Evolutionary conservation across 2,329 filamentous ascomycete species (phyloP), one percentile per base, ranked within the genome.

Genomic region (Claviceps fusiformis): DNA sequence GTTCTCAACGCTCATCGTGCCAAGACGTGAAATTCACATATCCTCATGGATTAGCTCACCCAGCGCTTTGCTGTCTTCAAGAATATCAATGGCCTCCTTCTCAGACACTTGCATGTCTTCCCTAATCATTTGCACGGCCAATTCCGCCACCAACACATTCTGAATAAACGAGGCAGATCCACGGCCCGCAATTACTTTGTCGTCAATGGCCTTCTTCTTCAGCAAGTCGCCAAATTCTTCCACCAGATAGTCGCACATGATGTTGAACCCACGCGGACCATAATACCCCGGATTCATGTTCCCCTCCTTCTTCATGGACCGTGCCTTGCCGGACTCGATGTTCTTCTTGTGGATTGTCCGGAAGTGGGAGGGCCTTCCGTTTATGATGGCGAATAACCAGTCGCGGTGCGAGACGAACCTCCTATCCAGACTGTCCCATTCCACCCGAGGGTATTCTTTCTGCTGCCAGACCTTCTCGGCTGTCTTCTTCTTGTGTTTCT

Each of bases 241-340:
- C 56, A 87, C 81, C 43, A 90, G 78, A 54, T 78, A 79, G 62
- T 88, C 83, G 48, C 82, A 86, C 78, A 95, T 88, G 53, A 79
- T 70, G 51, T 80, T 80, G 53, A 86, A 75, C 1, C 90, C 90
- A 24, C 83, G 79, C 3, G 84, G 79, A 1, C 90, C 90, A 68
- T 95, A 95, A 69, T 95, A 95, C 0, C 90, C 90, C 10, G 87
- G 86, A 3, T 79, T 83, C 35, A 85, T 74, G 55, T 74, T 77
- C 33, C 80, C 71, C 52, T 75, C 81, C 57, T 80, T 77, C 53
- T 80, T 72, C 55, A 87, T 71, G 31, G 78, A 85, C 53, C 80
- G 76, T 35, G 78, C 79, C 63, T 78, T 75, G 13, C 83, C 84
- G 2, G 72, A 68, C 55, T 76, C 75, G 47, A 87, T 72, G 13